Percentiles rank a stretch among this genome's conserved stretches.
Evolutionary conservation across 2,329 filamentous ascomycete species (phyloP).

Genomic region (Tricladium varicosporioides): DNA sequence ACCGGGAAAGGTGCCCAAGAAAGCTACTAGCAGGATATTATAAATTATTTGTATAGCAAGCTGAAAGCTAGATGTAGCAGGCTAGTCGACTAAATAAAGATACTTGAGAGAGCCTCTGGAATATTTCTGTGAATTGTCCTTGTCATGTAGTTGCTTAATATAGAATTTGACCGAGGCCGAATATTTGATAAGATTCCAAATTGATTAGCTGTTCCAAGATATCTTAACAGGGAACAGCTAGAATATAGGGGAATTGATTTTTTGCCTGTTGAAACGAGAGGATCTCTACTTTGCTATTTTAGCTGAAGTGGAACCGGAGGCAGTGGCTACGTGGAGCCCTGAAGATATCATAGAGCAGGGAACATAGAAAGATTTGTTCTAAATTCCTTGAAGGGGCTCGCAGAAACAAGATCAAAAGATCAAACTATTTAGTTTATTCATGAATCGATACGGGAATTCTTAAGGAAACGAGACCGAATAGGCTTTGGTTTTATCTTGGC

Average conservation of each 20-base stretch:
- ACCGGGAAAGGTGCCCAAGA: conserved; percentile 17
- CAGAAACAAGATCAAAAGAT: conserved; percentile 31
- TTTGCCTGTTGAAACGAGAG: conserved; percentile 43
- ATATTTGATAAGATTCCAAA: background rate
- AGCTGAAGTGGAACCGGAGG: conserved; percentile 27
- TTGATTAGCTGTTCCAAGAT: background rate
- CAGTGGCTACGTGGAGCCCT: conserved; percentile 21
- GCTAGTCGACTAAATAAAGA: conserved; percentile 20
- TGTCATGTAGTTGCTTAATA: background rate
- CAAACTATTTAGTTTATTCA: conserved; percentile 39
- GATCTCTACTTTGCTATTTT: conserved; percentile 47
- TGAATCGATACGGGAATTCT: conserved; percentile 37
- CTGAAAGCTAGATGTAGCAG: conserved; percentile 16
- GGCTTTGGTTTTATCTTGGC: conserved; percentile 32
- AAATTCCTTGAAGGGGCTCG: conserved; percentile 40
- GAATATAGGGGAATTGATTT: conserved; percentile 39
- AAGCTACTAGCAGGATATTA: conserved; percentile 26
- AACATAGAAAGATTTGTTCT: conserved; percentile 33
- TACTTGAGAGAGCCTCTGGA: conserved; percentile 24
- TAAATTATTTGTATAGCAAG: conserved; percentile 21
- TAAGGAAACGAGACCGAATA: conserved; percentile 33
- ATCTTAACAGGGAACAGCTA: conserved; percentile 8
- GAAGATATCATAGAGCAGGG: conserved; percentile 24
- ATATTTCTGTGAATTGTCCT: conserved; percentile 18
- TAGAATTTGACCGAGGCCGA: conserved; percentile 4